A percentile compares a stretch with the other conserved stretches of the same genome.
These are phyloP conservation scores for Saccharomycopsis hybrid DNA, from an alignment of 1,139 yeast species.

Conservation along the genomic window DNA sequence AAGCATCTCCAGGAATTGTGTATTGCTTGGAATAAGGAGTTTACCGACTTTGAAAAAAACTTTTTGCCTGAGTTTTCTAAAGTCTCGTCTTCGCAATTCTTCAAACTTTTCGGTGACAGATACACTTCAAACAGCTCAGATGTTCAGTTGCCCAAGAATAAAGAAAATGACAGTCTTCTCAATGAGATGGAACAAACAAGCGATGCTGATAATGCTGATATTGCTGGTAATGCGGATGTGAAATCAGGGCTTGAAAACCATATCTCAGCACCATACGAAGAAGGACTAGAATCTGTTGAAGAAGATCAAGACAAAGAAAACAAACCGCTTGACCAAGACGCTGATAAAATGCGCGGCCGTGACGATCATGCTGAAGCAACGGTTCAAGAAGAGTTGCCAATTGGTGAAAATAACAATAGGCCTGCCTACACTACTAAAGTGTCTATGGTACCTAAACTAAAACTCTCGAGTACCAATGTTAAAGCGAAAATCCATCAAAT, in stretches of 20 bases:
- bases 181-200: neutral
- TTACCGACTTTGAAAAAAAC: constrained; percentile 67
- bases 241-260: too few species aligned
- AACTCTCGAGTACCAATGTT: constrained; percentile 6
- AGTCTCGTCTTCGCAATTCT: constrained; percentile 11
- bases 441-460: constrained; percentile 17
- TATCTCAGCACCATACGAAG: neutral
- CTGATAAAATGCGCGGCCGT: neutral
- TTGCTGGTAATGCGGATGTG: neutral
- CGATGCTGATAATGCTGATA: neutral
- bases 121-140: neutral
- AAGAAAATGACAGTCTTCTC: neutral
- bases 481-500: constrained; percentile 17
- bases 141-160: neutral
- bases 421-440: constrained; percentile 10
- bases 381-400: neutral
- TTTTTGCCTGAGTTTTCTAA: constrained; percentile 88
- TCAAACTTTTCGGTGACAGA: constrained; percentile 5
- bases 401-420: neutral
- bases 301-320: neutral
- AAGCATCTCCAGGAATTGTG: constrained; percentile 75
- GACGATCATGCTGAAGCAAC: neutral
- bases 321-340: neutral
- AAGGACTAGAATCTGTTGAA: neutral
- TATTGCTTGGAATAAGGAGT: constrained; percentile 81